A percentile compares a stretch with the other conserved stretches of the same genome.
Conservation (phyloP, 805 yeast genomes). For the Cyberlindnera mycetangii region DNA sequence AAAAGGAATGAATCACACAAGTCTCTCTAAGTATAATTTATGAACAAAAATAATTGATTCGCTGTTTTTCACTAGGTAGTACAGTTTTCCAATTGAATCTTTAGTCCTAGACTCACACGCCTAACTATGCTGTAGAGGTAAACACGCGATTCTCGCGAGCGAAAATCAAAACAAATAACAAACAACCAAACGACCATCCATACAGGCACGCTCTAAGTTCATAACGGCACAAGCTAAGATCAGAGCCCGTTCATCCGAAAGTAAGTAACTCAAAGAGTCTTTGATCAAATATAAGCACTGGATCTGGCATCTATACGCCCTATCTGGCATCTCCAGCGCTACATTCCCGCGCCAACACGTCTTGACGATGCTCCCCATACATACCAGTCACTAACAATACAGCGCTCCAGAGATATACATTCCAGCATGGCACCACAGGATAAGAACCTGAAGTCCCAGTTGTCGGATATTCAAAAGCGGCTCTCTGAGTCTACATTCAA, state of each 20-base stretch:
- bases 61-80: no score
- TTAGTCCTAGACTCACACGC: neutral
- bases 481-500: slow-evolving; percentile 31
- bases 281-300: neutral
- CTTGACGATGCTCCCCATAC: neutral
- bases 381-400: slow-evolving; percentile 3
- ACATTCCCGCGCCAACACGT: slow-evolving; percentile 1
- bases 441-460: slow-evolving; percentile 38
- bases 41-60: no score
- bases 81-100: no score
- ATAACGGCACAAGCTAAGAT: neutral
- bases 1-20: slow-evolving; percentile 1
- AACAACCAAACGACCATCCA: neutral
- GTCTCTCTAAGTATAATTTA: no score
- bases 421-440: slow-evolving; percentile 23
- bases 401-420: slow-evolving; percentile 4
- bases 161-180: slow-evolving; percentile 13
- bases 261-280: neutral
- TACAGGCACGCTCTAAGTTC: neutral
- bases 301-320: neutral
- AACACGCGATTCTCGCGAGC: slow-evolving; percentile 1
- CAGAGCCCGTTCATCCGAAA: neutral
- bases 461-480: slow-evolving; percentile 41
- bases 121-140: neutral
- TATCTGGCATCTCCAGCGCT: neutral